Conservation (phyloP, 2,329 filamentous ascomycete genomes). For the Penicillium brevicompactum region DNA sequence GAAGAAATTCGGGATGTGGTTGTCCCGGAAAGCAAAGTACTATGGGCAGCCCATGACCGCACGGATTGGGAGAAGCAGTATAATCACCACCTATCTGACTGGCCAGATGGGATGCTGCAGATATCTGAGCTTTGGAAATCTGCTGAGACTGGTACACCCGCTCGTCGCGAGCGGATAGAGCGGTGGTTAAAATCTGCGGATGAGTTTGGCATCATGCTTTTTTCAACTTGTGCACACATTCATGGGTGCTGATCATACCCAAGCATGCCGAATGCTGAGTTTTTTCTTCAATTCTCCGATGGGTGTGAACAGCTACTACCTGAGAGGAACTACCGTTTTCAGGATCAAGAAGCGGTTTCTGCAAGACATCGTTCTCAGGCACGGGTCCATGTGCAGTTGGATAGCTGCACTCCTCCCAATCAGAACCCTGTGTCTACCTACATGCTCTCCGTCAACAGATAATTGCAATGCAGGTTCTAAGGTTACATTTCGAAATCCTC, state of each 20-base stretch:
- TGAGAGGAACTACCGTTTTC: too few relatives aligned
- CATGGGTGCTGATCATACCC: conserved; percentile 27
- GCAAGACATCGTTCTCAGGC: too few relatives aligned
- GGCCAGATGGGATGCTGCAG: conserved; percentile 44
- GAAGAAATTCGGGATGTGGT: conserved; percentile 51
- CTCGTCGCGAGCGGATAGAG: conserved; percentile 46
- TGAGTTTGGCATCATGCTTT: conserved; percentile 58
- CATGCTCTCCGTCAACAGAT: too few relatives aligned
- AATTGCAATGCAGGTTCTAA: too few relatives aligned
- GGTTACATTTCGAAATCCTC: too few relatives aligned
- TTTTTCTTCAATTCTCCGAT: too few relatives aligned
- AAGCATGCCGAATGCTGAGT: neutral
- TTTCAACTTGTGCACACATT: conserved; percentile 38
- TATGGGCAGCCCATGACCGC: conserved; percentile 49
- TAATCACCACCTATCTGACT: conserved; percentile 46
- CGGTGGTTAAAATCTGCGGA: conserved; percentile 55
- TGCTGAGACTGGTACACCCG: conserved; percentile 31
- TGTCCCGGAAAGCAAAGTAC: conserved; percentile 42
- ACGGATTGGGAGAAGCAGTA: conserved; percentile 49
- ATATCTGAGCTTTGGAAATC: conserved; percentile 58
- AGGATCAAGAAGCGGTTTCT: too few relatives aligned
- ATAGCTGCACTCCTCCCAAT: too few relatives aligned
- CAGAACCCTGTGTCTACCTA: too few relatives aligned
- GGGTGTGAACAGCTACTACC: too few relatives aligned
- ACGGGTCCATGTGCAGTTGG: too few relatives aligned